phyloP scores from a whole-genome alignment of 176 grass and related monocot species.

The Carex pumila region DNA sequence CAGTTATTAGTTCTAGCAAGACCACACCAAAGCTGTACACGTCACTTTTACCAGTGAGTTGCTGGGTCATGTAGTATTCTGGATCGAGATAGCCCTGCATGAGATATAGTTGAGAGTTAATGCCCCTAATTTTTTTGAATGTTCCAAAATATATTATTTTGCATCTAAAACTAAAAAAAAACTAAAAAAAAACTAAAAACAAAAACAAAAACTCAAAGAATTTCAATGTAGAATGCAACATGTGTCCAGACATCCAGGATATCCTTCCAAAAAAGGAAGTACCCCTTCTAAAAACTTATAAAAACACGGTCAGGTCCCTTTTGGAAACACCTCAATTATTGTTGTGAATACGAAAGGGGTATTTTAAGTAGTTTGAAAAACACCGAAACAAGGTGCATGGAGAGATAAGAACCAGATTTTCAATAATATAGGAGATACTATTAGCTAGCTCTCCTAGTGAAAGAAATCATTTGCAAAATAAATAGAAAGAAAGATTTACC shows the following conservation, averaged over 20 bases:
- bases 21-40: conserved; percentile 86
- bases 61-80: conserved; percentile 81
- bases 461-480: neutral
- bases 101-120: neutral
- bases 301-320: neutral
- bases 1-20: conserved; percentile 61
- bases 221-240: neutral
- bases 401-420: neutral
- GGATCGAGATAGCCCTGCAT: conserved; percentile 85
- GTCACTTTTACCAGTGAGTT: conserved; percentile 77
- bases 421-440: neutral
- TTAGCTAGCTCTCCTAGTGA: neutral
- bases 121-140: neutral
- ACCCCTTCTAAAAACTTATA: neutral
- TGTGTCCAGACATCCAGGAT: neutral
- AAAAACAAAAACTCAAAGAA: neutral
- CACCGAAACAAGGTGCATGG: neutral
- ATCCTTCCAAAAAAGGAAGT: neutral
- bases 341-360: neutral
- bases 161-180: neutral
- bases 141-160: neutral
- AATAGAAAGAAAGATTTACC: conserved; percentile 31
- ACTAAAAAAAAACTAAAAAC: neutral
- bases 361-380: neutral
- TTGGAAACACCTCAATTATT: neutral